Conservation (phyloP, 2,329 filamentous ascomycete species). For the Domatiomyces catenatus region DNA sequence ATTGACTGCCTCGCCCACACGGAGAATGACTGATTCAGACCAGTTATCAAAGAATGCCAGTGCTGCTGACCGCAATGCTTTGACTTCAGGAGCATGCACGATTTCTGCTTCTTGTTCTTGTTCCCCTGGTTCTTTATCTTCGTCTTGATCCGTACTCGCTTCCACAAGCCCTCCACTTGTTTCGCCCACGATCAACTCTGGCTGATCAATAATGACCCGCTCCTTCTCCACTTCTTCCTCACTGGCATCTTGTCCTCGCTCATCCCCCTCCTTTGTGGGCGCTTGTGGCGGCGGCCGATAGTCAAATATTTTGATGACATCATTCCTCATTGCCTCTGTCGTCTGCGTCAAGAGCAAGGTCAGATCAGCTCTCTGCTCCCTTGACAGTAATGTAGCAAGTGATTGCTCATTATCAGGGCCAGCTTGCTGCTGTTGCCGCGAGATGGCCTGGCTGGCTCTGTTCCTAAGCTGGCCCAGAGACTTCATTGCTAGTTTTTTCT, state of each 20-base stretch:
- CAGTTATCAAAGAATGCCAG: slow-evolving; percentile 64
- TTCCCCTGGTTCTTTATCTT: background rate
- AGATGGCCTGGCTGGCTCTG: background rate
- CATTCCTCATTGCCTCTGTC: slow-evolving; percentile 25
- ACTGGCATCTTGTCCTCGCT: slow-evolving; percentile 2
- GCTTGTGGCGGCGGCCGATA: slow-evolving; percentile 2
- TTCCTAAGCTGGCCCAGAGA: background rate
- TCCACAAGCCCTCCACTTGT: background rate
- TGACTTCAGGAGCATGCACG: slow-evolving; percentile 3
- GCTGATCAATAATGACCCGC: slow-evolving; percentile 4
- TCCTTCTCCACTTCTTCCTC: slow-evolving; percentile 2
- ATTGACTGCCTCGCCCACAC: slow-evolving; percentile 57
- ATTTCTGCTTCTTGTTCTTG: slow-evolving; percentile 2
- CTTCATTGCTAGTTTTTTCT: background rate
- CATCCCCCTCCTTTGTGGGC: slow-evolving; percentile 2
- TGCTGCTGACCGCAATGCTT: slow-evolving; percentile 33
- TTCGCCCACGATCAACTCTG: slow-evolving; percentile 3
- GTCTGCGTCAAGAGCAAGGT: slow-evolving; percentile 26
- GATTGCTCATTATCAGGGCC: slow-evolving; percentile 21
- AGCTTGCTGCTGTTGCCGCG: background rate
- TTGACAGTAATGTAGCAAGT: slow-evolving; percentile 26
- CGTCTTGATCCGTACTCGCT: background rate
- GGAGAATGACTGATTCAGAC: slow-evolving; percentile 53
- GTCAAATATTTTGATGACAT: slow-evolving; percentile 23
- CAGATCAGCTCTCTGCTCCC: slow-evolving; percentile 27